A percentile compares a stretch with the other conserved stretches of the same genome.
Evolutionary conservation across 352 stramenopile species (phyloP).

Genomic region (Blastocystis hominis): DNA sequence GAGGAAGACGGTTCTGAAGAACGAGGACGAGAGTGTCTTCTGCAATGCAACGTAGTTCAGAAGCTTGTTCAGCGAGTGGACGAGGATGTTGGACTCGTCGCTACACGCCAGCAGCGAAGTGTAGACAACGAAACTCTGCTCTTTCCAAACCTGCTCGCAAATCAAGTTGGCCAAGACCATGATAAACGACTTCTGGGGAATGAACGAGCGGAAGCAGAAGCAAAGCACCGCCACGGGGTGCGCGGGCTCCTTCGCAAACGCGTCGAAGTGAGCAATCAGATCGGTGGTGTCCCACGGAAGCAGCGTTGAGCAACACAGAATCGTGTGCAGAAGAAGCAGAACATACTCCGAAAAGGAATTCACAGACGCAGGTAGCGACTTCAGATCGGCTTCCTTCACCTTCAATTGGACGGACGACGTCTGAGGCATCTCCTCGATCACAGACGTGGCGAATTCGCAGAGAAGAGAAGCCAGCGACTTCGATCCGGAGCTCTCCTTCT

Average conservation of each 20-base stretch:
- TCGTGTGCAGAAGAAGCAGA: neutral
- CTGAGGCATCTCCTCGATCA: neutral
- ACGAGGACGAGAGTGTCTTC: neutral
- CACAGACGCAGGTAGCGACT: neutral
- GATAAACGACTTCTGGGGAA: neutral
- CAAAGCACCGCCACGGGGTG: neutral
- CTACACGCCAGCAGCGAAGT: neutral
- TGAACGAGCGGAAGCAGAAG: slow-evolving; percentile 20
- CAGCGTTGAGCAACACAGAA: neutral
- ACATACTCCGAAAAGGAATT: neutral
- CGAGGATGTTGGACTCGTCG: neutral
- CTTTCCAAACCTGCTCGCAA: neutral
- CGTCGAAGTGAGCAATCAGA: neutral
- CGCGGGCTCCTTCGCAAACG: neutral
- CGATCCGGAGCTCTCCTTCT: neutral
- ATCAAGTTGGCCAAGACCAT: slow-evolving; percentile 19
- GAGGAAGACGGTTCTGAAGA: neutral
- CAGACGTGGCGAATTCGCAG: neutral
- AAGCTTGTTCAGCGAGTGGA: slow-evolving; percentile 45
- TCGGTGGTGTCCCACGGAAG: neutral
- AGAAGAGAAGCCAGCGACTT: neutral
- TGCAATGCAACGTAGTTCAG: neutral
- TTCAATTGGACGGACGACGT: neutral
- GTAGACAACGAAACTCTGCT: neutral
- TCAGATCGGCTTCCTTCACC: neutral